Evolutionary conservation across 768 basidiomycete species (phyloP), one percentile per base, ranked within the genome.

Genomic region (Mycena leptocephala): DNA sequence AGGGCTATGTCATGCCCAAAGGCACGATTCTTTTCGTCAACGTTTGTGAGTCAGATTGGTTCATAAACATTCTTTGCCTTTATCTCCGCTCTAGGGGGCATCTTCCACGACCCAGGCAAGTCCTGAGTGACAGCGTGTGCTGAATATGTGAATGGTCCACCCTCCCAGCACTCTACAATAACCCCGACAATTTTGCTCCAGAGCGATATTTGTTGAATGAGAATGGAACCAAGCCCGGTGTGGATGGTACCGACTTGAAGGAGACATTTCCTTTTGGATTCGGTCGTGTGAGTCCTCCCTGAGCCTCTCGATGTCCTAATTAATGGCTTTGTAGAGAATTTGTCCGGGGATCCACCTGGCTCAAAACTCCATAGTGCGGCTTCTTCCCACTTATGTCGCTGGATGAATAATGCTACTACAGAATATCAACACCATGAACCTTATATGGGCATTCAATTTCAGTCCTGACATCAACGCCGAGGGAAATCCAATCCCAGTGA

Each of bases 381-480:
- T 7, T 33, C 22, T n/a, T n/a, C 3, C 28, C 22, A 37, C 35
- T 37, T 37, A 37, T 37, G 35, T 13, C 35, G 35, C 35, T 13
- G 35, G 13, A 37, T 37, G 7, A 37, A 37, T 37, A 37, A 37
- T 37, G 35, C 35, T 37, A 37, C 35, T 37, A 37, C 63, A 64
- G 63, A 64, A 64, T 32, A 43, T 64, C 26, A 64, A 64, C 63
- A 33, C 43, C 2, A 64, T 64, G 63, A 64, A 64, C 41, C 39
- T 64, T 22, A 20, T 64, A 13, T 64, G 63, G 63, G 63, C 63
- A 46, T 64, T 64, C 63, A 33, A 64, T n/a, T 64, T 64, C 63
- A 43, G 22, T 13, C 35, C 59, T 14, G 59, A n/a, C 22, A 62
- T 13, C 20, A 35, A 39, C 59, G 48, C 22, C 22, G 48, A 51